These are phyloP conservation scores for Gardenia jasminoides DNA, from an alignment of 257 asterid species.

Conservation along the genomic window DNA sequence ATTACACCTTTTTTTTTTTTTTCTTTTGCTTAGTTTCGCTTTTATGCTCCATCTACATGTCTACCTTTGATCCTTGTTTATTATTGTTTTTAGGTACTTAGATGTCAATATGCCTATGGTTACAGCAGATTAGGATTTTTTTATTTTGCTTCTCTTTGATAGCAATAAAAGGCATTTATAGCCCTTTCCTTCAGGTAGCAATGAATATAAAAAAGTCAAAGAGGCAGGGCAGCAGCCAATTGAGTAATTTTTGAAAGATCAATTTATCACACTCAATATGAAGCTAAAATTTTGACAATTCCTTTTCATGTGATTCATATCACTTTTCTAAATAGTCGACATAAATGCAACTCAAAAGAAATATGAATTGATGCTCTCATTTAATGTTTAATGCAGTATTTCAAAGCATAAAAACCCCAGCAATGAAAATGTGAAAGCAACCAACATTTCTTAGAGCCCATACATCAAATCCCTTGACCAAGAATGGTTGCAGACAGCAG, in stretches of 20 bases:
- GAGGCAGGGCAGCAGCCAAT: not conserved
- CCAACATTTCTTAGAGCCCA: slow-evolving; percentile 84
- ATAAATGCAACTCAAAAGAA: not conserved
- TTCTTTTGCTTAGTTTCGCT: not conserved
- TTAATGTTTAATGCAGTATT: not conserved
- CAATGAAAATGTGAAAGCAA: slow-evolving; percentile 73
- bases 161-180: not conserved
- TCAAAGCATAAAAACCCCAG: slow-evolving; percentile 39
- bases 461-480: slow-evolving; percentile 69
- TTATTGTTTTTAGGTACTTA: no score
- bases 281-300: slow-evolving; percentile 1
- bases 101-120: not conserved
- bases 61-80: not conserved
- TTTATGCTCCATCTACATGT: not conserved
- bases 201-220: not conserved
- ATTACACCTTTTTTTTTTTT: slow-evolving; percentile 3
- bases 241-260: not conserved
- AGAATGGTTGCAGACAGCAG: slow-evolving; percentile 68
- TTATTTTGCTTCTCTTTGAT: not conserved
- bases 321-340: not conserved
- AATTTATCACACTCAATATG: not conserved
- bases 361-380: not conserved
- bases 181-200: not conserved
- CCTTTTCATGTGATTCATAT: not conserved
- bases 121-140: not conserved